Conservation (phyloP, 2,329 filamentous ascomycete genomes). For the Neofusicoccum laricinum region DNA sequence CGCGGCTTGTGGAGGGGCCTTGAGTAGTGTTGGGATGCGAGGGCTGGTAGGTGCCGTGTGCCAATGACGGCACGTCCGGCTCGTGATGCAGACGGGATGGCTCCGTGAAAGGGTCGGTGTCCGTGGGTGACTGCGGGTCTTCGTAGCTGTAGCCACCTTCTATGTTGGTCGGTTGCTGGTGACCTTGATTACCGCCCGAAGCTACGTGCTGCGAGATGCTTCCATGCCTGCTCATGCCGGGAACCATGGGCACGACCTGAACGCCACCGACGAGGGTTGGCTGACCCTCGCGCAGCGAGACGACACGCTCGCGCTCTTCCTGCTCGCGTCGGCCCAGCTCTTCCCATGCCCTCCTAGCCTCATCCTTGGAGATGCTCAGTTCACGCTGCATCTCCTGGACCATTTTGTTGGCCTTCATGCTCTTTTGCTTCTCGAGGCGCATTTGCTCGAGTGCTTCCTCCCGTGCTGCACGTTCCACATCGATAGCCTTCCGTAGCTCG, state of each 20-base stretch:
- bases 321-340: conserved; percentile 91
- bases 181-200: conserved; percentile 4
- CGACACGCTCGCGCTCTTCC: conserved; percentile 82
- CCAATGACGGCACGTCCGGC: conserved; percentile 30
- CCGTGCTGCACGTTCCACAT: conserved; percentile 68
- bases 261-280: conserved; percentile 89
- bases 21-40: conserved; percentile 25
- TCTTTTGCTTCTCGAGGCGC: conserved; percentile 66
- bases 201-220: conserved; percentile 43
- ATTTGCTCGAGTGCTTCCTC: conserved; percentile 65
- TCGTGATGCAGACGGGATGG: conserved; percentile 25
- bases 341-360: conserved; percentile 94
- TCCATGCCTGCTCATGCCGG: conserved; percentile 59
- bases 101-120: conserved; percentile 63
- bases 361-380: conserved; percentile 90
- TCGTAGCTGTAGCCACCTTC: conserved; percentile 49
- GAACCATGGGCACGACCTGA: conserved; percentile 90
- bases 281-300: conserved; percentile 80
- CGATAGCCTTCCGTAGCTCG: conserved; percentile 72
- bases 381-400: conserved; percentile 91
- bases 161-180: conserved; percentile 23
- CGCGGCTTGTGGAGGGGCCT: background rate
- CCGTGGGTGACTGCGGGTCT: conserved; percentile 51
- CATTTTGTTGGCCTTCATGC: conserved; percentile 68
- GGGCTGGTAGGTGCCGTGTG: conserved; percentile 26